These are phyloP conservation scores for Camelina neglecta DNA, from an alignment of 345 rosid genomes.

Conservation along the genomic window DNA sequence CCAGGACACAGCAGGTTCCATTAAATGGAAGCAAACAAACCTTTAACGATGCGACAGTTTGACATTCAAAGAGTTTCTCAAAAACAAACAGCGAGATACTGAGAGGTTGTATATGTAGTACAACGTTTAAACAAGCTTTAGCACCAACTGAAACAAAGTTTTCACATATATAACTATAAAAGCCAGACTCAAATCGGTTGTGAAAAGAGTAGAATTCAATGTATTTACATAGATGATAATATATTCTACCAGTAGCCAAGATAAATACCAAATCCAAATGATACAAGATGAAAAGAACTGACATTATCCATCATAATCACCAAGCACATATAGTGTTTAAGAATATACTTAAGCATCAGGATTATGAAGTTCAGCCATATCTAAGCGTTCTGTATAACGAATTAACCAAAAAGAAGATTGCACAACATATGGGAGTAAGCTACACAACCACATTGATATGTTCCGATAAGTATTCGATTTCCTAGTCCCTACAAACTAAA, in stretches of 20 bases:
- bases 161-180: constrained; percentile 3
- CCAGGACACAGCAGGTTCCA: constrained; percentile 4
- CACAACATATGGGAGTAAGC: constrained; percentile 8
- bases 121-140: constrained; percentile 22
- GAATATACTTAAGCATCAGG: constrained; percentile 8
- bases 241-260: constrained; percentile 13
- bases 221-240: not conserved
- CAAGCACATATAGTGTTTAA: not conserved
- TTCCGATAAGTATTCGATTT: not conserved
- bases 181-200: not conserved
- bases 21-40: not conserved
- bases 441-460: not conserved
- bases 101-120: not conserved
- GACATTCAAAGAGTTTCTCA: not conserved
- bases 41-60: not conserved
- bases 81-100: not conserved
- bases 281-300: not conserved
- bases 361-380: constrained; percentile 15
- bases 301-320: not conserved
- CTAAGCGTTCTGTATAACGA: not conserved
- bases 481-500: constrained; percentile 2
- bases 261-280: constrained; percentile 1
- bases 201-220: not conserved
- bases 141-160: constrained; percentile 16
- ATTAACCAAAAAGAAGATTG: constrained; percentile 20